Conservation (phyloP, 2,329 filamentous ascomycete species). For the Ophiostoma perfectum region DNA sequence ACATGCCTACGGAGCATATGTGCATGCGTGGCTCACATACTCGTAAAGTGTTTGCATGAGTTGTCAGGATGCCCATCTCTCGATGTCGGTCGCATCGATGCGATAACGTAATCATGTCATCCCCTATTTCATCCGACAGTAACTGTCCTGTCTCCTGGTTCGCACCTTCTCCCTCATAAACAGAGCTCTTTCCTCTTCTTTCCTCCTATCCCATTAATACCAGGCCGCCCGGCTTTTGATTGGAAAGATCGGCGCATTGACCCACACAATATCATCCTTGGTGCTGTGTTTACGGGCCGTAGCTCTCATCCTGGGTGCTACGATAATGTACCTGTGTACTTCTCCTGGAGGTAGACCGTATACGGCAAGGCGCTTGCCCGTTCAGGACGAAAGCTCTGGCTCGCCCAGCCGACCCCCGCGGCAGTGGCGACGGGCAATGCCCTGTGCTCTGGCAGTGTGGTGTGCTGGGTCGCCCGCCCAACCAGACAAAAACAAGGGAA, state of each 20-base stretch:
- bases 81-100: not conserved
- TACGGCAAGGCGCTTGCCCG: not conserved
- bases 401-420: not conserved
- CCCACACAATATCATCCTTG: slow-evolving; percentile 18
- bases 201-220: not conserved
- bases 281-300: slow-evolving; percentile 10
- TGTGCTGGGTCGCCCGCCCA: slow-evolving; percentile 24
- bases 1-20: too few relatives aligned
- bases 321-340: slow-evolving; percentile 1
- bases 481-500: slow-evolving; percentile 22
- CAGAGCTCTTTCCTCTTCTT: not conserved
- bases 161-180: not conserved
- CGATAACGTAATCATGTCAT: not conserved
- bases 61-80: not conserved
- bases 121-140: not conserved
- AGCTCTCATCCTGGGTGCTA: not conserved
- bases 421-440: not conserved
- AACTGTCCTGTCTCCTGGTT: not conserved
- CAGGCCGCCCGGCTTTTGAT: not conserved
- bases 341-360: not conserved
- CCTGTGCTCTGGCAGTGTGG: slow-evolving; percentile 1
- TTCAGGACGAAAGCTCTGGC: not conserved
- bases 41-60: not conserved
- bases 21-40: not conserved
- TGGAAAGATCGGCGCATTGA: slow-evolving; percentile 18